Evolutionary conservation across 2,329 filamentous ascomycete species (phyloP).

Genomic region (Epichloe gansuensis): DNA sequence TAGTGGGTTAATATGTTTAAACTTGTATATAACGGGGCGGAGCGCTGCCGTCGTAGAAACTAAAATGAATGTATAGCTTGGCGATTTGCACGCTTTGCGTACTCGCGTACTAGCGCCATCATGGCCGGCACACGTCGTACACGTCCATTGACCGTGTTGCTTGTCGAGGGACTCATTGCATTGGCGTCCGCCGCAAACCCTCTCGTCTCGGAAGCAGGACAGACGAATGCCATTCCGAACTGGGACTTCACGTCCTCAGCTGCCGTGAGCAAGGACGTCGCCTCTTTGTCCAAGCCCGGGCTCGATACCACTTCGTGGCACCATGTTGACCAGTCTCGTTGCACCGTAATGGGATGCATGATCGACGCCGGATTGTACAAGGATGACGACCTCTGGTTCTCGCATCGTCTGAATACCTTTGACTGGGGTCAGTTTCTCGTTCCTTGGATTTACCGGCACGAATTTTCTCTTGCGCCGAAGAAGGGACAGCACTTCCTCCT

Average conservation of each 20-base stretch:
- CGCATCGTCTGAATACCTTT: conserved; percentile 30
- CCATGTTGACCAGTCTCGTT: conserved; percentile 30
- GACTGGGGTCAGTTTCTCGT: conserved; percentile 34
- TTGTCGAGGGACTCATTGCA: background rate
- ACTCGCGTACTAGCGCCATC: too few relatives aligned
- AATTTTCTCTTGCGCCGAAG: conserved; percentile 28
- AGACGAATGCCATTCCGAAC: conserved; percentile 22
- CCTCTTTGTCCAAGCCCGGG: conserved; percentile 27
- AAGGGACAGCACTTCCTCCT: conserved; percentile 34
- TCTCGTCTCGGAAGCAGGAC: conserved; percentile 15
- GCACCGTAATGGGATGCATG: conserved; percentile 44
- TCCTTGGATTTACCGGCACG: conserved; percentile 46
- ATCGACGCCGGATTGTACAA: conserved; percentile 38
- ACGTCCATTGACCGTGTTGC: too few relatives aligned
- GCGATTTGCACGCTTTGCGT: too few relatives aligned
- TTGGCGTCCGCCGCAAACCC: background rate
- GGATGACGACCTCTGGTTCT: conserved; percentile 43
- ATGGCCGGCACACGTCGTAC: too few relatives aligned
- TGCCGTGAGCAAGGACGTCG: conserved; percentile 21
- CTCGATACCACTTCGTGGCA: conserved; percentile 38
- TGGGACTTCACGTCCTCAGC: conserved; percentile 39
- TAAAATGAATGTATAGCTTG: too few relatives aligned
- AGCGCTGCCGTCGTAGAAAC: too few relatives aligned
- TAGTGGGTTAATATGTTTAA: too few relatives aligned
- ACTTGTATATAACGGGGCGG: too few relatives aligned